These are phyloP conservation scores for Penicillium sp. DNA, from an alignment of 2,329 filamentous ascomycete species.

Conservation along the genomic window DNA sequence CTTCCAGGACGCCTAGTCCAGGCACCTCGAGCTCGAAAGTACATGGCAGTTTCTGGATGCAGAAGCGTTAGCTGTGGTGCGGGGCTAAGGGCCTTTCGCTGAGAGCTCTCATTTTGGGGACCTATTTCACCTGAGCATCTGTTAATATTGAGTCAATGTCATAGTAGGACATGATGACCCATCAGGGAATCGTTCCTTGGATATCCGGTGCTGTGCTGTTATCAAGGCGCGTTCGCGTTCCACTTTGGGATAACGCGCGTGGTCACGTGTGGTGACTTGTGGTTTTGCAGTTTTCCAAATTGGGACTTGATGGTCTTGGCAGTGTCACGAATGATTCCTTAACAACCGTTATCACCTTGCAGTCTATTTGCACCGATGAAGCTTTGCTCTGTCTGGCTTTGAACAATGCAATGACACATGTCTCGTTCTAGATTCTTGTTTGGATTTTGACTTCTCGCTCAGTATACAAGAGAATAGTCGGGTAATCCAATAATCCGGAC, in stretches of 20 bases:
- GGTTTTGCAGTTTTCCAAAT: background rate
- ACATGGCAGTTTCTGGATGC: constrained; percentile 80
- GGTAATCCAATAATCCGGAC: background rate
- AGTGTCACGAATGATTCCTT: background rate
- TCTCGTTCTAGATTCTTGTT: background rate
- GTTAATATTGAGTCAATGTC: constrained; percentile 50
- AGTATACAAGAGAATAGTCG: no score
- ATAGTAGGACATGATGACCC: constrained; percentile 45
- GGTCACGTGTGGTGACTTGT: background rate
- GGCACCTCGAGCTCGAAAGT: constrained; percentile 90
- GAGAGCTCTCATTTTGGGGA: background rate
- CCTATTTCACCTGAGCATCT: constrained; percentile 40
- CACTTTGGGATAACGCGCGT: background rate
- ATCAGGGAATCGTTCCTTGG: background rate
- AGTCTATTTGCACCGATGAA: rapidly evolving
- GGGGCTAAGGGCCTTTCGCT: background rate
- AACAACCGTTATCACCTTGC: background rate
- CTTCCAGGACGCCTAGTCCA: constrained; percentile 84
- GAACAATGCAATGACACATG: rapidly evolving
- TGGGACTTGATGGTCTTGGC: background rate
- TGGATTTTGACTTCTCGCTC: no score
- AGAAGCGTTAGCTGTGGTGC: constrained; percentile 13
- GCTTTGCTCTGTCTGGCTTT: background rate
- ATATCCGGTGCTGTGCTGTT: background rate
- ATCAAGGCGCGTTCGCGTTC: constrained; percentile 6